Conservation (phyloP, 1,284 basidiomycete genomes). For the Tilletia setariae region DNA sequence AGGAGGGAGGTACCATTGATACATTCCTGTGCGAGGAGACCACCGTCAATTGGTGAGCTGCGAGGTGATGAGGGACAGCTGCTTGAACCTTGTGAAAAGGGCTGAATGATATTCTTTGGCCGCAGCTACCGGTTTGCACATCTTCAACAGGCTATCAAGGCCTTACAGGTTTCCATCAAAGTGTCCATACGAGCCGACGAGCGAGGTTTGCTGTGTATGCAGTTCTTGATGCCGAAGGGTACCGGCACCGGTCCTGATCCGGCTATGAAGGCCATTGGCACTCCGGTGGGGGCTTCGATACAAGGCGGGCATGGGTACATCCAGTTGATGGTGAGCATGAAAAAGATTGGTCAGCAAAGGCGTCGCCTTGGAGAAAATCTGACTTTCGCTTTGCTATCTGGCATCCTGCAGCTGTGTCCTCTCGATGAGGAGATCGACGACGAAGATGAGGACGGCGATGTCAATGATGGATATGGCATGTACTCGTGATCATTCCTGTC, state of each 20-base stretch:
- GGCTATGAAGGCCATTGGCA: background rate
- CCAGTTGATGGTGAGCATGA: constrained; percentile 11
- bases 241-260: constrained; percentile 6
- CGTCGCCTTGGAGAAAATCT: no score
- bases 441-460: background rate
- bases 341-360: background rate
- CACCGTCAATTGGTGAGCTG: background rate
- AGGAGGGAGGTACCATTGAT: constrained; percentile 35
- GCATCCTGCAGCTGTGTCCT: background rate
- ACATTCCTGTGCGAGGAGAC: constrained; percentile 18
- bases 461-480: background rate
- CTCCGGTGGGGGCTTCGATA: background rate
- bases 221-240: constrained; percentile 40
- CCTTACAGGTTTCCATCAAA: constrained; percentile 38
- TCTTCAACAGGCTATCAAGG: constrained; percentile 33
- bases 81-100: background rate
- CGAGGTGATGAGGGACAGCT: background rate
- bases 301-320: constrained; percentile 11
- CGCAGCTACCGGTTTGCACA: constrained; percentile 35
- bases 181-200: constrained; percentile 42
- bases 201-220: constrained; percentile 42
- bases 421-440: constrained; percentile 8
- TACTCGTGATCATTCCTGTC: background rate
- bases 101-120: constrained; percentile 15
- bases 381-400: background rate